Evolutionary conservation across 176 grass and related monocot genomes (phyloP).

Genomic region (Triticum timopheevii): DNA sequence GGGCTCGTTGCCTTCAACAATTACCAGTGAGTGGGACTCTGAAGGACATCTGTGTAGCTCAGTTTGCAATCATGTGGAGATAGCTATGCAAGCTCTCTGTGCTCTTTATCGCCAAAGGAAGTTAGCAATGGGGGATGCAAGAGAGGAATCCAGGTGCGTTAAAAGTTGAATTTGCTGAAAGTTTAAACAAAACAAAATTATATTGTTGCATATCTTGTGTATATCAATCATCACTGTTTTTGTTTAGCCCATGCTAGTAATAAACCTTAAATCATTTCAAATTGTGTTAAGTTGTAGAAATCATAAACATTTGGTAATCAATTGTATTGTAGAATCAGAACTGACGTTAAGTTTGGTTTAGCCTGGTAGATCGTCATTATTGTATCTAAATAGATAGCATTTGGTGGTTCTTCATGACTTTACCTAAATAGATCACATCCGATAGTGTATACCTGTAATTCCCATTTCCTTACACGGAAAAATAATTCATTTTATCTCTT

Average conservation of each 20-base stretch:
- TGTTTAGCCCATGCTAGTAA: neutral
- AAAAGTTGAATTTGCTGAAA: constrained; percentile 19
- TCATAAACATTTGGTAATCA: neutral
- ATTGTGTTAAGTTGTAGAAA: neutral
- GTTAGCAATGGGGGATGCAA: neutral
- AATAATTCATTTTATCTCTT: neutral
- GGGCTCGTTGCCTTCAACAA: neutral
- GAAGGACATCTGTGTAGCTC: neutral
- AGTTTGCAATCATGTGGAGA: neutral
- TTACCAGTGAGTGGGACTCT: constrained; percentile 6
- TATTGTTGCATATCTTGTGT: neutral
- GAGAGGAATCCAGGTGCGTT: neutral
- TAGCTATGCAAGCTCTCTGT: constrained; percentile 32
- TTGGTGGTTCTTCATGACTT: neutral
- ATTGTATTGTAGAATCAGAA: neutral
- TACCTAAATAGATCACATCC: neutral
- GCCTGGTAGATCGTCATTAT: too few relatives aligned
- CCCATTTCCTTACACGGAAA: neutral
- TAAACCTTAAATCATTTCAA: neutral
- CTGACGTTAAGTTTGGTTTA: neutral
- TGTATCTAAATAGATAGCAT: neutral
- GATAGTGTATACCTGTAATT: neutral
- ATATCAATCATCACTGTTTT: neutral
- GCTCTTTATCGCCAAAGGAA: constrained; percentile 35
- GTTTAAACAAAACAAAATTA: neutral